Base-by-base conservation (phyloP, 805 yeast species). In the Saturnispora saitoi region DNA sequence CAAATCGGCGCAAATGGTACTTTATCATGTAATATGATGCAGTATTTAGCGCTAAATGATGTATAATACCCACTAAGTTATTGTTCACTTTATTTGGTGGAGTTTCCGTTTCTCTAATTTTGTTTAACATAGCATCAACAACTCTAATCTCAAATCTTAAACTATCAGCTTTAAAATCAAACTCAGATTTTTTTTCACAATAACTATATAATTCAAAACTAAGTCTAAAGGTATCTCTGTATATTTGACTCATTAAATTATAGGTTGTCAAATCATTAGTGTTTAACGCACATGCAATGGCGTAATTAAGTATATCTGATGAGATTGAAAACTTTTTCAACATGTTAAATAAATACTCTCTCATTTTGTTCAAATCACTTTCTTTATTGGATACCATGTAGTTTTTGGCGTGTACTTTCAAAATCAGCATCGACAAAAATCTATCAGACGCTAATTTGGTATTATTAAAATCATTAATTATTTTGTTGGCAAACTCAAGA, bases 391-490 rank as follows among this genome's bases (percentile, higher is more conserved):
- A 29, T 26, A 31, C 14, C 24, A 24, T 31, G 24, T 31, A 46
- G 14, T 37, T 38, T 12, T 20, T 31, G 15, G 26, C 40, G 14
- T 40, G 41, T 12, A 30, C 50, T 36, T 53, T 53, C 1, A 53
- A 24, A 2, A 53, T 12, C 10, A 50, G 41, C 34, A 46, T 46
- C 2, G 48, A 15, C 28, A 53, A 11, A 10, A 36, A 43, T 38
- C 55, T 43, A 20, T 53, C 51, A 3, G 47, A 37, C 22, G 32
- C 5, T 3, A 46, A 12, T 9, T 41, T 32, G 11, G 11, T 12
- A 7, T 46, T 22, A 2, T 40, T 5, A 2, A 53, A 24, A 37
- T 53, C 52, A 9, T 32, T n/a, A 2, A 53, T 30, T 5, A 53
- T 39, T 36, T n/a, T 28, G 2, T 34, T 30, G 2, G 43, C 36